These are phyloP conservation scores for Populus simonii DNA, from an alignment of 345 rosid species.

Conservation along the genomic window DNA sequence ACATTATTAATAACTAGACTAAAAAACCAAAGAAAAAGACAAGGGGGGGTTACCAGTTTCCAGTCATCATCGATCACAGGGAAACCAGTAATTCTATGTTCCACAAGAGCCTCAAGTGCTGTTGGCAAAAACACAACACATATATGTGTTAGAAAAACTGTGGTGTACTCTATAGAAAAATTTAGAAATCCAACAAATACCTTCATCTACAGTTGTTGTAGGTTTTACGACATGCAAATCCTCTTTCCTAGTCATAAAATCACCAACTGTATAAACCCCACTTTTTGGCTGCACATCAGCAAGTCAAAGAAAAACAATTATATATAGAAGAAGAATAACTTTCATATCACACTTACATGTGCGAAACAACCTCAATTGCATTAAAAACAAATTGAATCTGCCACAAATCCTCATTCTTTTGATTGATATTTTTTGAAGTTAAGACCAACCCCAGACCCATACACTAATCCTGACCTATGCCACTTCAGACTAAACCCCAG, in stretches of 20 bases:
- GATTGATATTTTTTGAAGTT: neutral
- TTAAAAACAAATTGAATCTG: neutral
- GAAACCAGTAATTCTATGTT: conserved; percentile 81
- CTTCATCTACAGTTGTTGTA: conserved; percentile 80
- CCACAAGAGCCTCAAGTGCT: conserved; percentile 80
- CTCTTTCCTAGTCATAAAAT: conserved; percentile 79
- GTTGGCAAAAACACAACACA: conserved; percentile 13
- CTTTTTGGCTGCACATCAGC: conserved; percentile 40
- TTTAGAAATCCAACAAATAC: conserved; percentile 28
- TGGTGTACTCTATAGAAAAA: neutral
- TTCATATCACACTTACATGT: neutral
- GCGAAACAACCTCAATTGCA: neutral
- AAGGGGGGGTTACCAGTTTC: conserved; percentile 56
- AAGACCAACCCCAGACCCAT: neutral
- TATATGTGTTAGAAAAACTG: neutral
- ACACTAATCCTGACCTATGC: neutral
- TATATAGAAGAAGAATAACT: neutral
- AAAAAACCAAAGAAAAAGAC: neutral
- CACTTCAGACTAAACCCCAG: neutral
- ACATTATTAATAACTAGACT: neutral
- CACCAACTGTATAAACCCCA: conserved; percentile 74
- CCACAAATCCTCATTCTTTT: neutral
- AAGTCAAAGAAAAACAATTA: neutral
- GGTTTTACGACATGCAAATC: conserved; percentile 66
- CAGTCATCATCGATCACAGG: conserved; percentile 89